Evolutionary conservation across 805 yeast species (phyloP).

Genomic region (Debaryomyces hansenii): DNA sequence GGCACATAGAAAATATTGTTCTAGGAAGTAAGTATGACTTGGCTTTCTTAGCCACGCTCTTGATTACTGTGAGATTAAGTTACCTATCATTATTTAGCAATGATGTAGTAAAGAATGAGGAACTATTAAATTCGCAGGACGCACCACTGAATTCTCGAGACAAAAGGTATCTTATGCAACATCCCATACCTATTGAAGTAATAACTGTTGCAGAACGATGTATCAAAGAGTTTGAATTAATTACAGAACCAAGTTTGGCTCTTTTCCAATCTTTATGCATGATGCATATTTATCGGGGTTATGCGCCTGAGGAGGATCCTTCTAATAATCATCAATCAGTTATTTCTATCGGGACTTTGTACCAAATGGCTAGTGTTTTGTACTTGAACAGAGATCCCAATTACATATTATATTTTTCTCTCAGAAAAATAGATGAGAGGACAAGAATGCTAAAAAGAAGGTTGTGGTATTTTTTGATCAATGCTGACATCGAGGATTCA

Average conservation of each 20-base stretch:
- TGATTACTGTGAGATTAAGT: constrained; percentile 24
- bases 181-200: constrained; percentile 1
- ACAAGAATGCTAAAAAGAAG: not conserved
- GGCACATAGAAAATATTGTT: not conserved
- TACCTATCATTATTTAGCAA: constrained; percentile 24
- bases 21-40: constrained; percentile 21
- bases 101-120: not conserved
- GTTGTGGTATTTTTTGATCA: constrained; percentile 3
- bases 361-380: constrained; percentile 45
- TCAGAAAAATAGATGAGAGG: not conserved
- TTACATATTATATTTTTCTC: not conserved
- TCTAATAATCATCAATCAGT: not conserved
- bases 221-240: constrained; percentile 44
- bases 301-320: constrained; percentile 39
- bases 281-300: constrained; percentile 52
- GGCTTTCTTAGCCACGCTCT: constrained; percentile 21
- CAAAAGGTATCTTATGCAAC: not conserved
- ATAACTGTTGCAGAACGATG: constrained; percentile 42
- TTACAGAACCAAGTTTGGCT: constrained; percentile 4
- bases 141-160: not conserved
- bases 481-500: constrained; percentile 1
- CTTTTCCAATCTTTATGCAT: constrained; percentile 62
- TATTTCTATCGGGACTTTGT: constrained; percentile 17
- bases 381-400: constrained; percentile 48
- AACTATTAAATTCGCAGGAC: not conserved